These are phyloP conservation scores for Calendula officinalis DNA, from an alignment of 129 eudicot species.

Conservation along the genomic window DNA sequence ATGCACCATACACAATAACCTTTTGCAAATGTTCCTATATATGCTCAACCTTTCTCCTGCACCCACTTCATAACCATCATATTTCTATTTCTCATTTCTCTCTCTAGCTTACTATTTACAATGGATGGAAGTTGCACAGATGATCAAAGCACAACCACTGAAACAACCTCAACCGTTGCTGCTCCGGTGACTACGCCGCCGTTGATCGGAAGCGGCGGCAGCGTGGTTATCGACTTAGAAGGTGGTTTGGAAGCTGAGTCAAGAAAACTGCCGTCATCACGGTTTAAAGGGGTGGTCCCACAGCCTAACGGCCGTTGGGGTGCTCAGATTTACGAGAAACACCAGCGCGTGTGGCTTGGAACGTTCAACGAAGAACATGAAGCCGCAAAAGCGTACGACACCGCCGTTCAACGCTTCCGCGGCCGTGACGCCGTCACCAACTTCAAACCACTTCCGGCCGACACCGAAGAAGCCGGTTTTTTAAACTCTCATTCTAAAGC, in stretches of 20 bases:
- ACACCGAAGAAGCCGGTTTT: slow-evolving; percentile 41
- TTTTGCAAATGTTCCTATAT: slow-evolving; percentile 40
- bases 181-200: slow-evolving; percentile 42
- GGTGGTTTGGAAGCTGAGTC: slow-evolving; percentile 80
- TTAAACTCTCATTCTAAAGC: slow-evolving; percentile 64
- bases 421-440: slow-evolving; percentile 89
- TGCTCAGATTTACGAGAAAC: slow-evolving; percentile 91
- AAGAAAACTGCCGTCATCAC: slow-evolving; percentile 74
- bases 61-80: slow-evolving; percentile 24
- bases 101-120: slow-evolving; percentile 17
- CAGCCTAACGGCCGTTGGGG: slow-evolving; percentile 98
- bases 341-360: slow-evolving; percentile 91
- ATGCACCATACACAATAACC: slow-evolving; percentile 30
- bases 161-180: slow-evolving; percentile 36
- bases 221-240: slow-evolving; percentile 57
- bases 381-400: slow-evolving; percentile 84
- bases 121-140: slow-evolving; percentile 64
- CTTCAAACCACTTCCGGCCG: slow-evolving; percentile 47
- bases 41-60: slow-evolving; percentile 36
- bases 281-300: slow-evolving; percentile 88
- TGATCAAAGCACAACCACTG: slow-evolving; percentile 63
- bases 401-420: slow-evolving; percentile 81
- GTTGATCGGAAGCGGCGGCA: slow-evolving; percentile 55
- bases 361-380: slow-evolving; percentile 79
- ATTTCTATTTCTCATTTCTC: neutral